Conservation (phyloP, 2,329 filamentous ascomycete genomes). For the Dothideomycetes sp. region DNA sequence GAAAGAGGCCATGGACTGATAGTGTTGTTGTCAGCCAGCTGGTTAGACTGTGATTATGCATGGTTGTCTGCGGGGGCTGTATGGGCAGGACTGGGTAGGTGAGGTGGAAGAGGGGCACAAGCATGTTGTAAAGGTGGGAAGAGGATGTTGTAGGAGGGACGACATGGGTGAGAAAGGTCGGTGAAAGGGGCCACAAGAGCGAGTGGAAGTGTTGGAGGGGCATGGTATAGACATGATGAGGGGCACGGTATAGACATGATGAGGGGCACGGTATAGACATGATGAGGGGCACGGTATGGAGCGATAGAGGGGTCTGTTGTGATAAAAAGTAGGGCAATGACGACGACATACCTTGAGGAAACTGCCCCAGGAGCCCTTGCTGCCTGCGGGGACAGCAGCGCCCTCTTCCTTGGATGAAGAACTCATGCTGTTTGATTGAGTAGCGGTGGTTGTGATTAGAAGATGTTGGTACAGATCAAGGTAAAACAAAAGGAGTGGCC, state of each 20-base stretch:
- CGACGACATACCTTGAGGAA: slow-evolving; percentile 33
- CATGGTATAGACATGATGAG: neutral
- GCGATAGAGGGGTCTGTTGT: no score
- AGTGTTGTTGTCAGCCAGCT: slow-evolving; percentile 6
- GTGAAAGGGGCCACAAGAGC: neutral
- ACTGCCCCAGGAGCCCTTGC: slow-evolving; percentile 37
- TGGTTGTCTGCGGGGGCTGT: no score
- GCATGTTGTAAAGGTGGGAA: no score
- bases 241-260: neutral
- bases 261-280: neutral
- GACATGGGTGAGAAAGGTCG: no score
- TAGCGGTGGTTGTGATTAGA: no score
- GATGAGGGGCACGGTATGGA: neutral
- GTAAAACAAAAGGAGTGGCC: no score
- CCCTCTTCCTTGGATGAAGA: slow-evolving; percentile 24
- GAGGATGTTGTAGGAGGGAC: no score
- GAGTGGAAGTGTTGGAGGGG: neutral
- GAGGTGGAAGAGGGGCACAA: no score
- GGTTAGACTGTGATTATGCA: no score
- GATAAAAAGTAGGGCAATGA: no score
- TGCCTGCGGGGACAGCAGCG: slow-evolving; percentile 33
- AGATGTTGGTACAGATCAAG: no score
- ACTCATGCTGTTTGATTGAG: slow-evolving; percentile 3
- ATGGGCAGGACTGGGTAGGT: no score
- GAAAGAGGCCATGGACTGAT: slow-evolving; percentile 42